Percentiles rank a stretch among this genome's conserved stretches.
These are phyloP conservation scores for Lizonia empirigonia DNA, from an alignment of 2,329 filamentous ascomycete genomes.

Conservation along the genomic window DNA sequence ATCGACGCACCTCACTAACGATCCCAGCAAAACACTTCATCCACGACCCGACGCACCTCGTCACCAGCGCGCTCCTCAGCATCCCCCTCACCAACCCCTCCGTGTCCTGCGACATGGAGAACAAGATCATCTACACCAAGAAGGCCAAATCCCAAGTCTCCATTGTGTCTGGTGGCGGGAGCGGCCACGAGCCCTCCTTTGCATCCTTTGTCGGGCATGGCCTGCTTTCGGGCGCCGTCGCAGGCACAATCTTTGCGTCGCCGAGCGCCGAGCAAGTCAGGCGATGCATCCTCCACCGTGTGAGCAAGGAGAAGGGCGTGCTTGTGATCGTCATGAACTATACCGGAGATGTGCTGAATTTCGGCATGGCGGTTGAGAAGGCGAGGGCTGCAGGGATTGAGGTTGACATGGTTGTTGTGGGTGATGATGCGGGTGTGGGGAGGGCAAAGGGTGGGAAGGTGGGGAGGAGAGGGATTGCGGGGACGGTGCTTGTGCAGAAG, in stretches of 20 bases:
- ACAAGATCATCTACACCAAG: constrained; percentile 68
- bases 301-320: constrained; percentile 74
- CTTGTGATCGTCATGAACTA: constrained; percentile 97
- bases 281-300: constrained; percentile 72
- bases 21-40: constrained; percentile 79
- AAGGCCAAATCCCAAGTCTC: constrained; percentile 65
- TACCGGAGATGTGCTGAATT: constrained; percentile 78
- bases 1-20: background rate
- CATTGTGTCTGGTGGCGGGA: constrained; percentile 85
- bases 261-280: constrained; percentile 83
- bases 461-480: constrained; percentile 86
- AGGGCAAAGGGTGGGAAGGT: constrained; percentile 85
- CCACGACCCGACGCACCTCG: constrained; percentile 79
- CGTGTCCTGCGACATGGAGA: constrained; percentile 73
- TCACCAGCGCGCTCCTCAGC: constrained; percentile 75
- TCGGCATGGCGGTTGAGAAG: constrained; percentile 92
- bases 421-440: constrained; percentile 90
- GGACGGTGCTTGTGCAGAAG: constrained; percentile 90
- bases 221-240: constrained; percentile 79
- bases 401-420: constrained; percentile 89
- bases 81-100: constrained; percentile 85
- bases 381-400: constrained; percentile 77
- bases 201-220: constrained; percentile 83
- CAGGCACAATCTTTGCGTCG: constrained; percentile 85
- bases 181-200: constrained; percentile 89